A percentile compares a stretch with the other conserved stretches of the same genome.
Evolutionary conservation across 116 monocot species (phyloP).

Genomic region (Papilionanthe hybrid): DNA sequence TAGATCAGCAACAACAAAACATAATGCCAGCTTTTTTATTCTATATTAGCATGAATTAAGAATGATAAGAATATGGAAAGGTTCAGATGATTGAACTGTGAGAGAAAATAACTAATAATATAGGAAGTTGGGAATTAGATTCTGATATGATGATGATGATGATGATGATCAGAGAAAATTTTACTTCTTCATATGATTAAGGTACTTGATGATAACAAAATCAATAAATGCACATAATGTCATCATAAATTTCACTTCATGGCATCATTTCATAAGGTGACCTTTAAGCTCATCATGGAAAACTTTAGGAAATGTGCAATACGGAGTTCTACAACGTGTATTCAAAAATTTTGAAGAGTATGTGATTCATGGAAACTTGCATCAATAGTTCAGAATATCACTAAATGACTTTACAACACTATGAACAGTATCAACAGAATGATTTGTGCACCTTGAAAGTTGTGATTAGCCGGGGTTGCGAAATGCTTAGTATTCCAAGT

Average conservation of each 20-base stretch:
- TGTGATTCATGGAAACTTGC: not conserved
- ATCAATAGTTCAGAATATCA: not conserved
- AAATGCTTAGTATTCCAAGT: conserved; percentile 53
- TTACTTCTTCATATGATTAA: not conserved
- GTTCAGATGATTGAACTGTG: not conserved
- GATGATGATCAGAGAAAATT: not conserved
- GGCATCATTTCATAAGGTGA: not conserved
- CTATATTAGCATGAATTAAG: not conserved
- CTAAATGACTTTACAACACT: not conserved
- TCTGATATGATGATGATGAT: not conserved
- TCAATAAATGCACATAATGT: not conserved
- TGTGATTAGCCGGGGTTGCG: conserved; percentile 55
- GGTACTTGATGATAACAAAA: conserved; percentile 3
- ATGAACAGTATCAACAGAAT: not conserved
- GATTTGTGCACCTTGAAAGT: conserved; percentile 41
- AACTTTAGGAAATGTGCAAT: not conserved
- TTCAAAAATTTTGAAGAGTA: not conserved
- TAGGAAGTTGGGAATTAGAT: not conserved
- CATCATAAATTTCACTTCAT: not conserved
- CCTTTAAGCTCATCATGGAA: not conserved
- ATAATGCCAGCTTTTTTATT: not conserved
- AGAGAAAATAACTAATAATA: not conserved
- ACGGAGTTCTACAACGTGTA: not conserved
- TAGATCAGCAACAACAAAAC: not conserved
- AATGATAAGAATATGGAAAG: not conserved